These are phyloP conservation scores for Cyberlindnera mississippiensis DNA, from an alignment of 805 yeast species.

Conservation along the genomic window DNA sequence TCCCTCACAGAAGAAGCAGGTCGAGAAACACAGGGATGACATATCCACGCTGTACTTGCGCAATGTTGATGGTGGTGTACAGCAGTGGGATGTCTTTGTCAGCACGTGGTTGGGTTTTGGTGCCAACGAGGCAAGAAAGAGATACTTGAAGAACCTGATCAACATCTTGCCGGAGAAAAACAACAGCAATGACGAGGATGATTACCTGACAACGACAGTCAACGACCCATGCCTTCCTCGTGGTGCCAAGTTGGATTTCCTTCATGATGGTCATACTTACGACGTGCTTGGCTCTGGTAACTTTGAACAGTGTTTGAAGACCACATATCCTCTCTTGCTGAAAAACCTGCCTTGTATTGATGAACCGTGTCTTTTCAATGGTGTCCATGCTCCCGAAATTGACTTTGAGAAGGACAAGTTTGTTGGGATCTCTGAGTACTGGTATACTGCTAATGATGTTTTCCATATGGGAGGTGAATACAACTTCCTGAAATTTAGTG, in stretches of 20 bases:
- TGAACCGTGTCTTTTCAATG: constrained; percentile 89
- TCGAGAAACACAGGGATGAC: constrained; percentile 66
- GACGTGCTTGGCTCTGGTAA: constrained; percentile 72
- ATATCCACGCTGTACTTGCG: constrained; percentile 62
- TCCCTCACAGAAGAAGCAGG: constrained; percentile 61
- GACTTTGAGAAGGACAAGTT: constrained; percentile 78
- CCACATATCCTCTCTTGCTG: constrained; percentile 71
- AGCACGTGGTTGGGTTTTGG: constrained; percentile 98
- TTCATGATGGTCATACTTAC: constrained; percentile 44
- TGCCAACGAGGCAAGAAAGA: constrained; percentile 84
- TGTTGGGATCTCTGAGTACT: constrained; percentile 92
- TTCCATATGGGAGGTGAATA: constrained; percentile 88
- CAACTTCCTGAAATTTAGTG: constrained; percentile 66
- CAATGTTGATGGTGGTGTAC: constrained; percentile 64
- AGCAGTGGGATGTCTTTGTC: constrained; percentile 83
- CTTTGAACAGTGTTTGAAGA: constrained; percentile 65
- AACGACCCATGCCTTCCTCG: constrained; percentile 81
- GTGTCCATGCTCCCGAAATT: constrained; percentile 88
- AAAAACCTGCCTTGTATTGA: constrained; percentile 81
- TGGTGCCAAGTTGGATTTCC: constrained; percentile 48
- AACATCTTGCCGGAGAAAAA: constrained; percentile 44
- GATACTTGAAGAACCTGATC: constrained; percentile 61
- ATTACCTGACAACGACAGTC: constrained; percentile 34
- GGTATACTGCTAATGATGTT: constrained; percentile 95
- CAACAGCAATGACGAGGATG: constrained; percentile 44